phyloP scores from a whole-genome alignment of 176 grass and related monocot genomes.

The Pharus latifolius region DNA sequence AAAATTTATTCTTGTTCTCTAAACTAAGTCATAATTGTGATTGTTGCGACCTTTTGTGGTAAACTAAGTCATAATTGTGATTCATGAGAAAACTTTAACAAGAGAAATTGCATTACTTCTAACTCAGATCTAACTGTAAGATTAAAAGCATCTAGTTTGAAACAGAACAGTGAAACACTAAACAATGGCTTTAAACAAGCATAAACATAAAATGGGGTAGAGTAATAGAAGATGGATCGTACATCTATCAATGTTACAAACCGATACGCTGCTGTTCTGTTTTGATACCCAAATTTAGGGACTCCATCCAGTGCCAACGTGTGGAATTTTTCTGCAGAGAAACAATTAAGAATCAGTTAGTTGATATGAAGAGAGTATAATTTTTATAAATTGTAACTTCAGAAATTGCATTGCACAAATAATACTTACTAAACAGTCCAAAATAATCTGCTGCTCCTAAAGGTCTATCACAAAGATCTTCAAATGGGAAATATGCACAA shows the following conservation, averaged over 20 bases:
- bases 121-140: background rate
- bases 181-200: background rate
- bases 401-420: background rate
- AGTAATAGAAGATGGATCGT: conserved; percentile 7
- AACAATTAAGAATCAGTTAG: background rate
- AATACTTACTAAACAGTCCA: conserved; percentile 85
- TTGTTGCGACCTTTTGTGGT: background rate
- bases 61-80: background rate
- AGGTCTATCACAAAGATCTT: conserved; percentile 90
- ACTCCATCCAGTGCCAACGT: conserved; percentile 74
- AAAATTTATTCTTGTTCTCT: background rate
- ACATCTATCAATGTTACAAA: conserved; percentile 95
- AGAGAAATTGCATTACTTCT: background rate
- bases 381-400: background rate
- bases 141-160: background rate
- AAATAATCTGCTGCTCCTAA: conserved; percentile 94
- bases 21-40: background rate
- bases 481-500: conserved; percentile 85
- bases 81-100: background rate
- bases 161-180: background rate
- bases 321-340: conserved; percentile 73
- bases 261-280: conserved; percentile 82
- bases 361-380: background rate
- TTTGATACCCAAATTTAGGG: conserved; percentile 71
- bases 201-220: background rate